Conservation (phyloP, 2,329 filamentous ascomycete genomes). For the Ophiostoma sp. region DNA sequence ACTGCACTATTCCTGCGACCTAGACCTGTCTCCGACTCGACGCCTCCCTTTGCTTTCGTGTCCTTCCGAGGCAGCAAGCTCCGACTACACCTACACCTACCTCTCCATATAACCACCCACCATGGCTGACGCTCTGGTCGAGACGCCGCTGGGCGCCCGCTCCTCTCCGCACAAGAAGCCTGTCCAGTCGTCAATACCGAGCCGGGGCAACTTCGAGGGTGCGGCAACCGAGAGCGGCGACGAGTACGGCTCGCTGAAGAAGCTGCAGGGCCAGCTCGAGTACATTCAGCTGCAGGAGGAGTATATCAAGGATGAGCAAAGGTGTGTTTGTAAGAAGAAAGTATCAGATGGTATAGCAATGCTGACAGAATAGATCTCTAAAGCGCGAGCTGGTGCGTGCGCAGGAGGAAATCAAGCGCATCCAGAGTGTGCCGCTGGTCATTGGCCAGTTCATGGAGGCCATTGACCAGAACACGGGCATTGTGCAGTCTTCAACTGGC, state of each 20-base stretch:
- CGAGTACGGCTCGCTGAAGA: constrained; percentile 93
- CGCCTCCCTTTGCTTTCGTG: not conserved
- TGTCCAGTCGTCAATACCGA: constrained; percentile 73
- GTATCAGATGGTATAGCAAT: not conserved
- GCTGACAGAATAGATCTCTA: constrained; percentile 59
- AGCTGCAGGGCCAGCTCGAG: constrained; percentile 93
- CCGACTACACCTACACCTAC: not conserved
- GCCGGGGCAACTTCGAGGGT: constrained; percentile 85
- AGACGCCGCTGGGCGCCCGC: constrained; percentile 65
- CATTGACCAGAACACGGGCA: constrained; percentile 98
- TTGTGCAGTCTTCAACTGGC: constrained; percentile 95
- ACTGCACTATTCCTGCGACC: not conserved
- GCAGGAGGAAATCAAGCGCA: constrained; percentile 98
- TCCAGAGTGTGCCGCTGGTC: constrained; percentile 94
- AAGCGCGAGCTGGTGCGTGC: constrained; percentile 96
- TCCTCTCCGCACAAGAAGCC: constrained; percentile 76
- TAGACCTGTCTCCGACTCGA: not conserved
- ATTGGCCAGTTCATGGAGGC: constrained; percentile 99
- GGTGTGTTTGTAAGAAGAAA: constrained; percentile 43
- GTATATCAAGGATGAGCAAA: constrained; percentile 99
- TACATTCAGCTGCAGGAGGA: constrained; percentile 99
- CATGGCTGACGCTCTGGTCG: constrained; percentile 86
- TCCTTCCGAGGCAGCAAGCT: constrained; percentile 9
- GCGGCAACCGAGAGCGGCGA: constrained; percentile 74
- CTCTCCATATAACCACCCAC: constrained; percentile 9